phyloP scores from a whole-genome alignment of 1,139 yeast species.

The Candida gigantensis region DNA sequence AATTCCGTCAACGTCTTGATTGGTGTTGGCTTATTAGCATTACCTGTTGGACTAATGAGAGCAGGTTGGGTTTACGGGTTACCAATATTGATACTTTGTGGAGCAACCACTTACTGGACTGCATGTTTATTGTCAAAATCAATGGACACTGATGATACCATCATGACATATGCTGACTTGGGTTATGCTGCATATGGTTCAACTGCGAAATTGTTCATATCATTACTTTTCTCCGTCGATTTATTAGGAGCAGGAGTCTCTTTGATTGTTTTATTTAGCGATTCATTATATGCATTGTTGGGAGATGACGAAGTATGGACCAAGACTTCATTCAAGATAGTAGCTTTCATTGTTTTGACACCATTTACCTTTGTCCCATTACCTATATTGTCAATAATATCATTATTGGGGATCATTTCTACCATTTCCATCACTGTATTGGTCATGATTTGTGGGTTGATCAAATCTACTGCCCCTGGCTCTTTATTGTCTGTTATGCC shows the following conservation, averaged over 20 bases:
- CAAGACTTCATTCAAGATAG: conserved; percentile 34
- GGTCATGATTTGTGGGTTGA: conserved; percentile 41
- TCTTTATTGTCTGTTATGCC: conserved; percentile 45
- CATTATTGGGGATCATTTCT: conserved; percentile 46
- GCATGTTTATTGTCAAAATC: conserved; percentile 43
- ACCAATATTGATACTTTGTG: conserved; percentile 41
- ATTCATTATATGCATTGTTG: conserved; percentile 46
- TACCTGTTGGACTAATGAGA: conserved; percentile 48
- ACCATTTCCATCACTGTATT: conserved; percentile 45
- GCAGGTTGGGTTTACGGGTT: conserved; percentile 50
- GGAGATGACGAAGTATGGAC: conserved; percentile 45
- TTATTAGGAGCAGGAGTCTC: conserved; percentile 60
- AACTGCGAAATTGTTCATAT: conserved; percentile 42
- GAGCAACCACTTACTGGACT: conserved; percentile 46
- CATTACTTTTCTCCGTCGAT: conserved; percentile 46
- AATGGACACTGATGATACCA: conserved; percentile 71
- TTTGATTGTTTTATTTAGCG: conserved; percentile 55
- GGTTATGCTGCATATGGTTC: conserved; percentile 73
- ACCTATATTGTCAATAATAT: conserved; percentile 44
- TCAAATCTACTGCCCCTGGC: conserved; percentile 44
- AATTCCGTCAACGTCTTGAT: conserved; percentile 50
- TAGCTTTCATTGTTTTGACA: conserved; percentile 44
- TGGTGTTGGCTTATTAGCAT: conserved; percentile 51
- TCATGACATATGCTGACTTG: conserved; percentile 87
- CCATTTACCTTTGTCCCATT: conserved; percentile 51